Base-by-base conservation (phyloP, 176 grass and related monocot species). In the Lolium rigidum region DNA sequence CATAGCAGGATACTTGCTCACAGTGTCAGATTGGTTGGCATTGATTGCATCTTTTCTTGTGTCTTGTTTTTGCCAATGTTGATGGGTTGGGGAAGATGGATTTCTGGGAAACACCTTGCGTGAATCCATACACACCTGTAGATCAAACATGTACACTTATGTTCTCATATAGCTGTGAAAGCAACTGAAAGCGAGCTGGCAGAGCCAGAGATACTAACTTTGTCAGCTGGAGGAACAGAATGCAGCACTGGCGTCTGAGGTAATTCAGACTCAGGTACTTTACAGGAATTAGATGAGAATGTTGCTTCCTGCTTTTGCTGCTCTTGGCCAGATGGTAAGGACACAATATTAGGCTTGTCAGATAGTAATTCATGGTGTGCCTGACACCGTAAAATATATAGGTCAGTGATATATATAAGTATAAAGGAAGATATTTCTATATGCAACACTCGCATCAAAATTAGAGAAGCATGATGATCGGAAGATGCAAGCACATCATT, bases 81-180 rank as follows among this genome's bases (percentile, higher is more conserved):
- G 81, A 44, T 80, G 77, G 52, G 49, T 80, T 75, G 82, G 76
- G 24, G 49, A 81, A 80, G 82, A 76, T 1, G 14, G 37, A 85
- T 58, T 89, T 81, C 37, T 57, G 24, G 69, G 76, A 16, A 88
- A 63, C 67, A 85, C 67, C 59, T 75, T 58, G 59, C 48, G 25
- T 81, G 87, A 85, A 81, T 89, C 87, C 47, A 6, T 76, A 63
- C 59, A 75, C 16, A 75, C 77, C 87, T 89, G 48, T 47, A 80
- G 12, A 76, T 17, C 37, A 76, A 47, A 65, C 74, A 47, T 13
- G 39, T 68, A 71, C 26, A 69, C 41, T 16, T 78, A 74, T 49
- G 38, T 48, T 75, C 37, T 3, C 25, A 67, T 7, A 84, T 68
- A 7, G 17, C 24, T 81, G 57, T n/a, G 64, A 70, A 85, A 80